Base-by-base conservation (phyloP, 1,284 basidiomycete species). In the Rhodotorula mucilaginosa region DNA sequence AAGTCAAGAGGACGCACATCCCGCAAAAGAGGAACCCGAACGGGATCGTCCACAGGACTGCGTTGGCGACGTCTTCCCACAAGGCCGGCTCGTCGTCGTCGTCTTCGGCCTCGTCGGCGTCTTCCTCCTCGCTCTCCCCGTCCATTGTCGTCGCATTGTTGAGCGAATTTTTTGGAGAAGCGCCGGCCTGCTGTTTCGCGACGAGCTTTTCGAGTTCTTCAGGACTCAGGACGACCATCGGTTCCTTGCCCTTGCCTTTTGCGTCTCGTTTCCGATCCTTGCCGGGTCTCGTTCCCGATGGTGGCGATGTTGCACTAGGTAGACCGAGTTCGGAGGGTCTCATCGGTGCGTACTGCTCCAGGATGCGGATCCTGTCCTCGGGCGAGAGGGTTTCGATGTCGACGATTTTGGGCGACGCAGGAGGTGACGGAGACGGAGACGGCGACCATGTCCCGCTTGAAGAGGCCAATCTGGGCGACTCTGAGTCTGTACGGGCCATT, bases 31-130 rank as follows among this genome's bases (percentile, higher is more conserved):
- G 60, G 77, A 79, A 64, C 4, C 61, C 70, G 58, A 74, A 74
- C 34, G 71, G 74, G 29, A 75, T 52, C 23, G 61, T 72, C 64
- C 71, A 70, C 39, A 74, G 64, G 2, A 72, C 58, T 0, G 70
- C 67, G 23, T 65, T 66, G 10, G 58, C 69, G 8, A 70, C 19
- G 54, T 72, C 70, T 26, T 72, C 70, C 70, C 70, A 72, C 52
- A 72, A 58, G 23, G 39, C 93, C 86, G 99, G 97, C 82, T 98
- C 98, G 69, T 93, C 94, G 62, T 65, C 67, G 7, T 26, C 58
- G 16, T 61, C 49, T 5, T 12, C 63, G 0, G 23, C 44, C 26
- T 60, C 31, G 26, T n/a, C 26, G 46, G 19, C 56, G n/a, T 10
- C 52, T 18, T 12, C 31, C 6, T 19, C 44, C 3, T 18, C 52